A percentile compares a stretch with the other conserved stretches of the same genome.
Evolutionary conservation across 2,329 filamentous ascomycete species (phyloP).

Genomic region (Cercospora citrullina): DNA sequence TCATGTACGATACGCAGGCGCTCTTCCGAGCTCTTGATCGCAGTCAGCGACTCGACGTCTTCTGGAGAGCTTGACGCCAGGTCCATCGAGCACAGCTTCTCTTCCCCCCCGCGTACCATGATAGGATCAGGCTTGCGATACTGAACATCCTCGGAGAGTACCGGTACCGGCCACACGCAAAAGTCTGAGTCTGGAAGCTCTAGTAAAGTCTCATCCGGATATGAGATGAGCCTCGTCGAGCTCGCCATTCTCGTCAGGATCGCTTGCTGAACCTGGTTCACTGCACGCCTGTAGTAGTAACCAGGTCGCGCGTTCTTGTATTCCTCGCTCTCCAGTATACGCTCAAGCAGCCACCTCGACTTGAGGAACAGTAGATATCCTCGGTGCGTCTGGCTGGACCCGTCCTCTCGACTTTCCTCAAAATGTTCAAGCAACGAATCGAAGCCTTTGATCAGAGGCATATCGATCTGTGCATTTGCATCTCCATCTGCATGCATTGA

Average conservation of each 20-base stretch:
- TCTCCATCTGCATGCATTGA: constrained; percentile 13
- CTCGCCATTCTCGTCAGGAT: constrained; percentile 19
- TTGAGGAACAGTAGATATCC: constrained; percentile 29
- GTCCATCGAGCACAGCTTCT: constrained; percentile 18
- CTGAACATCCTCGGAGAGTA: background rate
- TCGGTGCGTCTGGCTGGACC: constrained; percentile 20
- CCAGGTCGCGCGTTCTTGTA: constrained; percentile 25
- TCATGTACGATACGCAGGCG: constrained; percentile 27
- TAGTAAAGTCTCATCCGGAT: constrained; percentile 22
- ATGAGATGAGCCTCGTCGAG: constrained; percentile 19
- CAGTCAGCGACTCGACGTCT: constrained; percentile 20
- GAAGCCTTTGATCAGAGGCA: constrained; percentile 26
- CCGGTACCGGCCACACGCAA: constrained; percentile 17
- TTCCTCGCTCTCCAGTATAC: constrained; percentile 20
- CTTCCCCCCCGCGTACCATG: constrained; percentile 22
- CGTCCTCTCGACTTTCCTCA: constrained; percentile 17
- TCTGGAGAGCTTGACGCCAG: constrained; percentile 10
- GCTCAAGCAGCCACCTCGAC: constrained; percentile 26
- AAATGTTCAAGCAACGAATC: constrained; percentile 26
- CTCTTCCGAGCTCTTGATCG: constrained; percentile 25
- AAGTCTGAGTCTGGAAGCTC: constrained; percentile 19
- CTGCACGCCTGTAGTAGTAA: constrained; percentile 27
- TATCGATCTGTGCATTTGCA: constrained; percentile 1
- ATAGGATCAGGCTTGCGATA: constrained; percentile 24
- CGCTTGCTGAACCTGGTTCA: constrained; percentile 28